Conservation (phyloP, 2,329 filamentous ascomycete species). For the Claviceps capensis region DNA sequence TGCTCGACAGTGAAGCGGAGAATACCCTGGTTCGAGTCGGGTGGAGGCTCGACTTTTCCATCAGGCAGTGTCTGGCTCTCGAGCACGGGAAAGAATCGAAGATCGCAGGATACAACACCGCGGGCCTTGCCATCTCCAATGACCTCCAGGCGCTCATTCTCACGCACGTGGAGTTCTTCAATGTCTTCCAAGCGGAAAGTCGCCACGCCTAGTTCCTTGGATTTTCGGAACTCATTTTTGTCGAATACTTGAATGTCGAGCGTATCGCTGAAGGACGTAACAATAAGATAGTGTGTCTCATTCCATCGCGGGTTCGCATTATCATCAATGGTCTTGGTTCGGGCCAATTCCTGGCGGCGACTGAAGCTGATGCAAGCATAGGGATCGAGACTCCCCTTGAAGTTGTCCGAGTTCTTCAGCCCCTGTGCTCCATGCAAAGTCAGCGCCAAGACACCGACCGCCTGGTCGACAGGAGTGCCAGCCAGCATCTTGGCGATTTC, state of each 20-base stretch:
- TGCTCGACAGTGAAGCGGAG: conserved; percentile 87
- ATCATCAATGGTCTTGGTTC: conserved; percentile 79
- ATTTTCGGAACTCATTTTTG: conserved; percentile 91
- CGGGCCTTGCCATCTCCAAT: conserved; percentile 72
- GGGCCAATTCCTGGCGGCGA: conserved; percentile 63
- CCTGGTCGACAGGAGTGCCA: conserved; percentile 85
- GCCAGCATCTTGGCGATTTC: conserved; percentile 98
- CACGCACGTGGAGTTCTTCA: conserved; percentile 61
- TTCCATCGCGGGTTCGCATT: conserved; percentile 86
- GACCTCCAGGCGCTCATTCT: conserved; percentile 76
- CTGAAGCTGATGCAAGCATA: conserved; percentile 81
- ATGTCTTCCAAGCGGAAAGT: conserved; percentile 76
- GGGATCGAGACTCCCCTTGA: conserved; percentile 81
- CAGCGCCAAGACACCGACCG: conserved; percentile 83
- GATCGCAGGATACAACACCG: conserved; percentile 65
- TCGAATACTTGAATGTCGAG: conserved; percentile 79
- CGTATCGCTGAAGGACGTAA: conserved; percentile 80
- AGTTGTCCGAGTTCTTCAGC: conserved; percentile 90
- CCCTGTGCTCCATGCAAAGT: conserved; percentile 84
- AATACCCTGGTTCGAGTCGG: conserved; percentile 88
- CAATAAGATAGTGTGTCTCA: conserved; percentile 89
- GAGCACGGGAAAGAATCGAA: conserved; percentile 92
- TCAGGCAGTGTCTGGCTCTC: conserved; percentile 58
- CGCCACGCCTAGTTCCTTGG: conserved; percentile 82
- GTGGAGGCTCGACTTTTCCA: conserved; percentile 65